These are phyloP conservation scores for Linnemannia zychae DNA, from an alignment of 192 early-diverging fungal genomes.

Conservation along the genomic window DNA sequence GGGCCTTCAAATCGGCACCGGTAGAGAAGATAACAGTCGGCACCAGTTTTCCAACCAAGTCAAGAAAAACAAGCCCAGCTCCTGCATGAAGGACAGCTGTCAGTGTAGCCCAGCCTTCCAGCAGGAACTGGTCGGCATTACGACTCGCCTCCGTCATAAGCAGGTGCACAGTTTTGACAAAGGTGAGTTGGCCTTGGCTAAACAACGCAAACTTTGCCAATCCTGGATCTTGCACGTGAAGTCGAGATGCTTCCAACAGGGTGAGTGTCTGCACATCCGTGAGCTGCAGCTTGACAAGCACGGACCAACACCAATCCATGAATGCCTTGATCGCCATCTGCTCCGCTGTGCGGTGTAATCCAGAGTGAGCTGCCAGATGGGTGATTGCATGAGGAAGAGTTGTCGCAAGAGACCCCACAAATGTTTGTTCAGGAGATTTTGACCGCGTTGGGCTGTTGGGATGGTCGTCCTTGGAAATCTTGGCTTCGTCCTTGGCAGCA, in stretches of 20 bases:
- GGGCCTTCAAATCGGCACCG: slow-evolving; percentile 14
- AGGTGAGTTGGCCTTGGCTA: slow-evolving; percentile 43
- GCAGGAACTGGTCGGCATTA: slow-evolving; percentile 54
- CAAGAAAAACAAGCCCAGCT: slow-evolving; percentile 22
- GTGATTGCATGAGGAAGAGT: slow-evolving; percentile 47
- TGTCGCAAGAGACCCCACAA: slow-evolving; percentile 21
- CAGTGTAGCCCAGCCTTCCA: slow-evolving; percentile 61
- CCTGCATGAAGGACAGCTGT: slow-evolving; percentile 50
- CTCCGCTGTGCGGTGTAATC: slow-evolving; percentile 38
- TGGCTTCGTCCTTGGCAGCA: neutral
- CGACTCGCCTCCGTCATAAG: slow-evolving; percentile 60
- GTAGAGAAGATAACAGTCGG: slow-evolving; percentile 43
- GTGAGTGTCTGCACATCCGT: slow-evolving; percentile 36
- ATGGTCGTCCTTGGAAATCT: neutral
- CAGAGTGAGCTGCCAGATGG: slow-evolving; percentile 40
- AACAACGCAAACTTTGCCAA: slow-evolving; percentile 37
- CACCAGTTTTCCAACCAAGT: slow-evolving; percentile 40
- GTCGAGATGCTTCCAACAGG: slow-evolving; percentile 28
- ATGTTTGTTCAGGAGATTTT: slow-evolving; percentile 26
- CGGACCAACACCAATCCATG: slow-evolving; percentile 63
- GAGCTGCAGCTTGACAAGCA: slow-evolving; percentile 43
- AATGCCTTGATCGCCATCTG: slow-evolving; percentile 39
- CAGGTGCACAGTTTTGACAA: slow-evolving; percentile 57
- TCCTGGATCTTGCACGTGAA: slow-evolving; percentile 44
- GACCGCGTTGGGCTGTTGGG: neutral